Percentiles rank a stretch among this genome's conserved stretches.
These are phyloP conservation scores for Fragaria nilgerrensis DNA, from an alignment of 306 rosid species.

Conservation along the genomic window DNA sequence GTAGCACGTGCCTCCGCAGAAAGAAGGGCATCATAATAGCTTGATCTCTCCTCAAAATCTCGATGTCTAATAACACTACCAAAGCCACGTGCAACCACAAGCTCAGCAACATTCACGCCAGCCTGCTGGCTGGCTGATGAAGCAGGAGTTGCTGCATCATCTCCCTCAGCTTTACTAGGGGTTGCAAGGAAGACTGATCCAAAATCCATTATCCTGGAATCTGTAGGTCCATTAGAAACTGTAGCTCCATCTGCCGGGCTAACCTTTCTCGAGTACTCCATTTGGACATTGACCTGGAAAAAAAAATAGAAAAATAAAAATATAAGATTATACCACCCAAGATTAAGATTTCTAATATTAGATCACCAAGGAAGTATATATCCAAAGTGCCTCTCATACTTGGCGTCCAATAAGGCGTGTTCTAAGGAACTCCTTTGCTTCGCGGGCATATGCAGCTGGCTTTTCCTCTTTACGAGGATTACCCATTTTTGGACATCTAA, in stretches of 20 bases:
- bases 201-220: conserved; percentile 93
- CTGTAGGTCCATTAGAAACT: conserved; percentile 51
- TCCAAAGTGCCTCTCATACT: conserved; percentile 43
- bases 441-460: conserved; percentile 98
- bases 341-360: background rate
- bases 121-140: conserved; percentile 45
- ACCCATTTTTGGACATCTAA: conserved; percentile 96
- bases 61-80: conserved; percentile 93
- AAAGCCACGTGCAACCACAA: conserved; percentile 79
- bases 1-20: conserved; percentile 88
- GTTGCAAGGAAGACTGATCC: conserved; percentile 78
- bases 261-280: conserved; percentile 94
- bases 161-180: conserved; percentile 62
- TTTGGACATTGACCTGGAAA: conserved; percentile 82
- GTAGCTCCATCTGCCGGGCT: conserved; percentile 53
- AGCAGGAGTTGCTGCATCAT: conserved; percentile 52
- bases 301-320: background rate
- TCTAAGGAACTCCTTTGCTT: conserved; percentile 96
- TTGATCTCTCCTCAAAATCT: conserved; percentile 97
- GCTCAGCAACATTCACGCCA: conserved; percentile 75
- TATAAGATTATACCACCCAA: background rate
- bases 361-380: conserved; percentile 20
- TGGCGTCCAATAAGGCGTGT: conserved; percentile 86
- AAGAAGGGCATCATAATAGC: conserved; percentile 89
- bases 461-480: conserved; percentile 97